Evolutionary conservation across 169 alveolate genomes (phyloP).

Genomic region (Plasmodium falciparum): DNA sequence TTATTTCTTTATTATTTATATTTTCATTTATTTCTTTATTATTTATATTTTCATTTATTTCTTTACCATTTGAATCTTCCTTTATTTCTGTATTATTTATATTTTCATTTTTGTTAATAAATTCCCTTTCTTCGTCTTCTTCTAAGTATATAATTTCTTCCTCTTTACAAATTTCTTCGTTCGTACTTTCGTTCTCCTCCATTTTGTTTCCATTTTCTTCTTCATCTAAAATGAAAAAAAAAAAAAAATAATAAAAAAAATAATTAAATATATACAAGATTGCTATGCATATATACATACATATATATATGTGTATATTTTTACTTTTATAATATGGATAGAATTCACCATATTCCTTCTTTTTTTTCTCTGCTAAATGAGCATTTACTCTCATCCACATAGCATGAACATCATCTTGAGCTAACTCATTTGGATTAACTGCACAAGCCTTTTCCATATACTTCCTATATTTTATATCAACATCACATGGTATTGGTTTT

Average conservation of each 20-base stretch:
- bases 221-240: neutral
- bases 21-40: neutral
- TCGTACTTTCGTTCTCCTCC: constrained; percentile 9
- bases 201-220: constrained; percentile 9
- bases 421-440: constrained; percentile 89
- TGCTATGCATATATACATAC: neutral
- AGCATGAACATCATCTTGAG: constrained; percentile 91
- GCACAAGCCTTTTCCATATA: constrained; percentile 87
- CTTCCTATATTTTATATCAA: constrained; percentile 86
- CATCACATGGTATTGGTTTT: constrained; percentile 90
- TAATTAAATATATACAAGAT: neutral
- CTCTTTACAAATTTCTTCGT: constrained; percentile 14
- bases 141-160: neutral
- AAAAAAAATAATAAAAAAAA: neutral
- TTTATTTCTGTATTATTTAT: neutral
- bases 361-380: constrained; percentile 82
- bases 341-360: constrained; percentile 54
- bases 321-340: constrained; percentile 61
- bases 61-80: neutral
- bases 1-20: neutral
- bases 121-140: constrained; percentile 6
- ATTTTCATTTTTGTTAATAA: neutral
- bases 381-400: constrained; percentile 93
- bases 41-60: constrained; percentile 1
- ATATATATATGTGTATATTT: neutral